These are phyloP conservation scores for Decorospora gaudefroyi DNA, from an alignment of 2,329 filamentous ascomycete species.

Conservation along the genomic window DNA sequence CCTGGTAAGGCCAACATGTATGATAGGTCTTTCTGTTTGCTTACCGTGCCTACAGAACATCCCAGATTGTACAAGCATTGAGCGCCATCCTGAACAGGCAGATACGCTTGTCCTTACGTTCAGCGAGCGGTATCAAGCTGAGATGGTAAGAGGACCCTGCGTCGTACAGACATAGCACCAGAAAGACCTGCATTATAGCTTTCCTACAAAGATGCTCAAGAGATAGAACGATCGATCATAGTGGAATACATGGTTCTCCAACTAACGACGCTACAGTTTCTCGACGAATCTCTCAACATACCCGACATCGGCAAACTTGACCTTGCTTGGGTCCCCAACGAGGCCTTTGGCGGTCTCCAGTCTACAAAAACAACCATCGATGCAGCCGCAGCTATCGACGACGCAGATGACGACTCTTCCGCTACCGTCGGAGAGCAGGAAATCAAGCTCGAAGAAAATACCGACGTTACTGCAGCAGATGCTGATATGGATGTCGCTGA, in stretches of 20 bases:
- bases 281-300: conserved; percentile 61
- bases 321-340: conserved; percentile 63
- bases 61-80: conserved; percentile 48
- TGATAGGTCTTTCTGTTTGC: background rate
- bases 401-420: conserved; percentile 23
- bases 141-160: conserved; percentile 53
- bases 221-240: too few relatives aligned
- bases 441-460: conserved; percentile 11
- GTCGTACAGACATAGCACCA: background rate
- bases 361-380: conserved; percentile 5
- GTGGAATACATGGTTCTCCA: too few relatives aligned
- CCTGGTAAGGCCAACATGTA: conserved; percentile 47
- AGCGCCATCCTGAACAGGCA: conserved; percentile 45
- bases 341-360: conserved; percentile 23
- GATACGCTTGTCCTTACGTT: conserved; percentile 51
- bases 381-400: background rate
- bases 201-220: too few relatives aligned
- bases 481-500: conserved; percentile 44
- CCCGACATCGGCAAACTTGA: conserved; percentile 68
- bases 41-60: conserved; percentile 29
- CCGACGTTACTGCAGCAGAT: conserved; percentile 14
- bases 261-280: conserved; percentile 48
- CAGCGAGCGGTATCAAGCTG: conserved; percentile 63
- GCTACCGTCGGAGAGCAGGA: conserved; percentile 17
- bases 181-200: too few relatives aligned